These are phyloP conservation scores for Nemania sp. DNA, from an alignment of 2,329 filamentous ascomycete species.

Conservation along the genomic window DNA sequence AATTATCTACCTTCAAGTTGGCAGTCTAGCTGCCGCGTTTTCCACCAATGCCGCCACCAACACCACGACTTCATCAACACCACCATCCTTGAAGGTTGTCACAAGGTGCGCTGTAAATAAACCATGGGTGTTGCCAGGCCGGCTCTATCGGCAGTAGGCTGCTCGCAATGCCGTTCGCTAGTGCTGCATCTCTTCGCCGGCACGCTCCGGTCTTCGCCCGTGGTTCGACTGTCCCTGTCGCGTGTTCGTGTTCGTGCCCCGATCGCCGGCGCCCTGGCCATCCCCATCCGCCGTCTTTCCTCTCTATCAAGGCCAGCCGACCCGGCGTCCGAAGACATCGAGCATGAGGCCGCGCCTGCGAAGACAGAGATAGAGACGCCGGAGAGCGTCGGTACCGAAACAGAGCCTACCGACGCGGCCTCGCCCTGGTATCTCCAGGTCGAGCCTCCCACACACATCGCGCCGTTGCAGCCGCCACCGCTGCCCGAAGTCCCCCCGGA, in stretches of 20 bases:
- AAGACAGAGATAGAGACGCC: conserved; percentile 10
- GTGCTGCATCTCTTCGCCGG: conserved; percentile 36
- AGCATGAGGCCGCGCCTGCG: neutral
- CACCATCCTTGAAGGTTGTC: conserved; percentile 30
- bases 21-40: too few relatives aligned
- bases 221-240: conserved; percentile 22
- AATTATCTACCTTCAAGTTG: too few relatives aligned
- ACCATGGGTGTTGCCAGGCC: conserved; percentile 34
- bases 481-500: conserved; percentile 63
- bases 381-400: neutral
- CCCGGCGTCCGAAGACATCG: neutral
- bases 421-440: conserved; percentile 86
- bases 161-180: conserved; percentile 37
- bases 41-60: too few relatives aligned
- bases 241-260: conserved; percentile 14
- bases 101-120: conserved; percentile 30
- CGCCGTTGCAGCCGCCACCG: conserved; percentile 49
- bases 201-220: too few relatives aligned
- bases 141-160: conserved; percentile 34
- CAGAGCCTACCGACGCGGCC: conserved; percentile 37
- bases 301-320: conserved; percentile 19
- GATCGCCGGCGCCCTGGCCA: conserved; percentile 3
- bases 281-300: conserved; percentile 27
- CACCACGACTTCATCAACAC: neutral
- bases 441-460: conserved; percentile 58